Evolutionary conservation across 1,139 yeast species (phyloP).

Genomic region (Candida pseudoviswanathii): DNA sequence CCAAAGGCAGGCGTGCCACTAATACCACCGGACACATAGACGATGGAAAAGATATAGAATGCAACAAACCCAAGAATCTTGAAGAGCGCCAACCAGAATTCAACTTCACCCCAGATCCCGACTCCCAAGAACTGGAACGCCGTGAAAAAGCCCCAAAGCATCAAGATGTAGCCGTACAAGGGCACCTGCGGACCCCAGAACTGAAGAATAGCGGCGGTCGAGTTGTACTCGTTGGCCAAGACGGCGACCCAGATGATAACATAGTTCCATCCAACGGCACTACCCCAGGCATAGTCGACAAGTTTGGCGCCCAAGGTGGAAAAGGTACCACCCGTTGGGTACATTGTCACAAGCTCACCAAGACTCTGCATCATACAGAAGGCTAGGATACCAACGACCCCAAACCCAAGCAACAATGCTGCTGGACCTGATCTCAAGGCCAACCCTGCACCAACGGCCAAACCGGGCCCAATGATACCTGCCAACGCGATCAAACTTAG

Average conservation of each 20-base stretch:
- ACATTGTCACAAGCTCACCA: constrained; percentile 58
- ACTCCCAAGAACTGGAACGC: constrained; percentile 61
- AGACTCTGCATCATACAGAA: constrained; percentile 59
- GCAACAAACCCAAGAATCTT: constrained; percentile 59
- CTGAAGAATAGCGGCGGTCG: constrained; percentile 53
- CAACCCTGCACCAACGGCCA: constrained; percentile 47
- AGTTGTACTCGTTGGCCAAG: constrained; percentile 60
- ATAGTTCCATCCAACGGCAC: constrained; percentile 64
- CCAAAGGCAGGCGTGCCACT: constrained; percentile 54
- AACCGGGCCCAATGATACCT: constrained; percentile 60
- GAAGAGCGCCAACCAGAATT: constrained; percentile 61
- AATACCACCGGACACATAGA: constrained; percentile 71
- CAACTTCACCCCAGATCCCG: constrained; percentile 65
- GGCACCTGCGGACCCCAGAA: constrained; percentile 67
- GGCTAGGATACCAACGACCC: constrained; percentile 57
- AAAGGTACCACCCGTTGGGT: constrained; percentile 57
- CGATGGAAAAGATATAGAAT: constrained; percentile 58
- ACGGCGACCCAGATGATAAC: constrained; percentile 65
- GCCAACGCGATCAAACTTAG: constrained; percentile 51
- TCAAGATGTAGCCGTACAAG: constrained; percentile 55
- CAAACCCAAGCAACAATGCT: constrained; percentile 45
- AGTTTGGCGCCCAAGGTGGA: constrained; percentile 54
- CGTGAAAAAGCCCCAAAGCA: constrained; percentile 57
- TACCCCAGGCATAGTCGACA: constrained; percentile 61
- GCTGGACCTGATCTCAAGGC: constrained; percentile 52